Base-by-base conservation (phyloP, 2,329 filamentous ascomycete species). In the Phyllosticta citriasiana region DNA sequence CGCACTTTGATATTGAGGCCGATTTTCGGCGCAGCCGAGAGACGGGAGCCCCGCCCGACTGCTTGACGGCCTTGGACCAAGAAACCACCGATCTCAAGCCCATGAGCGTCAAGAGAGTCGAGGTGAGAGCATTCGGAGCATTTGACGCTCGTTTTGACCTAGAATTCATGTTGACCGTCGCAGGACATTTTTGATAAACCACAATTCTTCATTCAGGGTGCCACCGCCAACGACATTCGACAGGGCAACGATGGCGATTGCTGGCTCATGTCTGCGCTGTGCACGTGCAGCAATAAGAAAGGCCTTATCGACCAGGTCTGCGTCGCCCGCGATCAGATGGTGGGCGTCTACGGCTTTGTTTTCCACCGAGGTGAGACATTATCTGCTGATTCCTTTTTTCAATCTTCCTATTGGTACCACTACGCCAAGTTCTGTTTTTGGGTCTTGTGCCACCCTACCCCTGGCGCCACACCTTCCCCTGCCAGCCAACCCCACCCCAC, bases 261-360 rank as follows among this genome's bases (percentile, higher is more conserved):
- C 71, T 96, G 90, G 89, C 83, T 94, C 62, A 84, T 96, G 75
- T 87, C 90, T 9, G 88, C 88, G 0, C 74, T 95, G 27, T 89
- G 87, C 65, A 89, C 88, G 0, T 79, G 94, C 53, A 86, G 84
- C 66, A 89, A 88, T 70, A 88, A 89, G 71, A 75, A 81, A 16
- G 82, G 82, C 0, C 73, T 93, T 55, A 88, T 94, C 57, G 82
- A 91, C 69, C 83, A 78, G 59, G 78, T 91, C 4, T 94, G 89
- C 65, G 88, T 94, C 35, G 86, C 83, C 3, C 81, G 83, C 24
- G 83, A 94, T 65, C 83, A 89, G 69, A 79, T 83, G 25, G 84
- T 91, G 2, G 89, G 89, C 4, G 88, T 93, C 0, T 94, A 94
- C 65, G 90, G 90, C 0, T 95, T 94, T 66, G 88, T 94, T 5